Evolutionary conservation across 176 grass and related monocot species (phyloP).

Genomic region (Coix lacrymajobi): DNA sequence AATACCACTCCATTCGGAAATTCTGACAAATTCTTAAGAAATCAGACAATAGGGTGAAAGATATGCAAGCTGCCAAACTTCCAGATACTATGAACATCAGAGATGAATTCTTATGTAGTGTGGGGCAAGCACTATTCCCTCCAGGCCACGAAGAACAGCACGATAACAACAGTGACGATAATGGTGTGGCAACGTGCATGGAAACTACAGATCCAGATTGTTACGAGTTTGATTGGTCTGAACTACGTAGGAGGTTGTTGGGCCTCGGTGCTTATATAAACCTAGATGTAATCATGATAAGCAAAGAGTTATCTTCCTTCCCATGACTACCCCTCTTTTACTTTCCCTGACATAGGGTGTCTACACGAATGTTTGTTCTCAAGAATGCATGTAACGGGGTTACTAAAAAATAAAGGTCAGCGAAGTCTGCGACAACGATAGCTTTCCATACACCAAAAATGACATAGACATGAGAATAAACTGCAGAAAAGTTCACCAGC

Average conservation of each 20-base stretch:
- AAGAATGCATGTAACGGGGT: neutral
- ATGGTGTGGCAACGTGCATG: neutral
- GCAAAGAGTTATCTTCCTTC: neutral
- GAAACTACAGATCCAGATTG: neutral
- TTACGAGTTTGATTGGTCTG: neutral
- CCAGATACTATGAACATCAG: neutral
- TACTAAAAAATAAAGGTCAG: neutral
- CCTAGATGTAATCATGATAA: neutral
- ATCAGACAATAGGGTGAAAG: neutral
- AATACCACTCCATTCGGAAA: constrained; percentile 9
- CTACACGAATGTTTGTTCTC: neutral
- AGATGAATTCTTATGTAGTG: neutral
- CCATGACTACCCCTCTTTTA: neutral
- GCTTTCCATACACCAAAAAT: neutral
- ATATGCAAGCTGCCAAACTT: neutral
- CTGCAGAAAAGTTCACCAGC: neutral
- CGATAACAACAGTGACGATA: neutral
- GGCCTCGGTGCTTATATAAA: neutral
- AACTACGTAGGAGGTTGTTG: neutral
- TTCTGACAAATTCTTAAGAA: neutral
- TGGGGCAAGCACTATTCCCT: neutral
- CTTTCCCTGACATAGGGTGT: neutral
- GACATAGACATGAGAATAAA: neutral
- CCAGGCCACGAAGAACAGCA: neutral
- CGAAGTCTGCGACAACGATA: neutral